A percentile compares a stretch with the other conserved stretches of the same genome.
These are phyloP conservation scores for Ophiostoma populinum DNA, from an alignment of 2,329 filamentous ascomycete genomes.

Conservation along the genomic window DNA sequence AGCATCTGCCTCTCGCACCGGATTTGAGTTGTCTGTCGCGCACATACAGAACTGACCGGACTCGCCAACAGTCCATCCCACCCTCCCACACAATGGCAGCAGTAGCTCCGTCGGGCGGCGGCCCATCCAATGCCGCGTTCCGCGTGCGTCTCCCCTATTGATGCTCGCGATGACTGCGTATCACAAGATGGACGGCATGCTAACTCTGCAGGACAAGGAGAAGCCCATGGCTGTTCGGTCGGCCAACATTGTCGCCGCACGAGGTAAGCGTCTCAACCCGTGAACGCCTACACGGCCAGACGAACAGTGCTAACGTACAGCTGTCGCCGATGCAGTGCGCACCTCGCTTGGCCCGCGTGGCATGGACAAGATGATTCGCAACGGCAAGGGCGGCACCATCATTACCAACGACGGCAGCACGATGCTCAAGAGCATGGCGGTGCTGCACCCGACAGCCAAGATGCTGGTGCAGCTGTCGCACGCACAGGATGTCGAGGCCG, in stretches of 20 bases:
- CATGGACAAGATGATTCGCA: constrained; percentile 99
- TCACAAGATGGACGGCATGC: not conserved
- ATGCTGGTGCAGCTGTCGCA: constrained; percentile 97
- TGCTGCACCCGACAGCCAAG: constrained; percentile 98
- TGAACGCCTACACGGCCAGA: not conserved
- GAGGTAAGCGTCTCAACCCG: constrained; percentile 41
- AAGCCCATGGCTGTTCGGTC: constrained; percentile 96
- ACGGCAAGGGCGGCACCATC: constrained; percentile 88
- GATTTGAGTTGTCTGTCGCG: not conserved
- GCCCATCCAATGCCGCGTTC: constrained; percentile 35
- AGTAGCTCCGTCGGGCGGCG: constrained; percentile 25
- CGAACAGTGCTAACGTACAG: constrained; percentile 26
- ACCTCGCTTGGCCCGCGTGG: constrained; percentile 90
- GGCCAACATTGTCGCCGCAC: constrained; percentile 90
- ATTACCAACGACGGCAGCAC: constrained; percentile 99
- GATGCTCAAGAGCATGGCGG: constrained; percentile 97
- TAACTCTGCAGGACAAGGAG: constrained; percentile 55
- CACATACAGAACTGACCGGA: not conserved
- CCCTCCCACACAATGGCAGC: constrained; percentile 22
- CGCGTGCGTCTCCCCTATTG: constrained; percentile 26
- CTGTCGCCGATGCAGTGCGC: constrained; percentile 92
- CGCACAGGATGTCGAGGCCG: constrained; percentile 94
- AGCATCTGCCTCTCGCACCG: not conserved
- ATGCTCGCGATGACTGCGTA: too few species aligned
- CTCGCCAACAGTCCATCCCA: not conserved